These are phyloP conservation scores for Glonium stellatum DNA, from an alignment of 495 filamentous ascomycete genomes.

Conservation along the genomic window DNA sequence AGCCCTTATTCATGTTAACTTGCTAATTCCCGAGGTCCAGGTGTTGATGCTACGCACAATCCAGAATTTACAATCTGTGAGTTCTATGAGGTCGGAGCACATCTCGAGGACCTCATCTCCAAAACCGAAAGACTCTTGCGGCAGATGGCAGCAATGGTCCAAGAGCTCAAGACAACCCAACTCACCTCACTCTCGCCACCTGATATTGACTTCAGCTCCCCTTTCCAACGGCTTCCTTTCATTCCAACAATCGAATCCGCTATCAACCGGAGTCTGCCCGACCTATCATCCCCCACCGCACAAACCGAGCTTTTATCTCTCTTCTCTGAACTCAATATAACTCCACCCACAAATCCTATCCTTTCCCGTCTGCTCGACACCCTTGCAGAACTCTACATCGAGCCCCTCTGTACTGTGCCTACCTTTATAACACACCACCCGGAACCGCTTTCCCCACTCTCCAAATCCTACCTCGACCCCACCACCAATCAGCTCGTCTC, in stretches of 20 bases:
- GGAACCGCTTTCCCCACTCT: conserved; percentile 81
- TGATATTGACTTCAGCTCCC: conserved; percentile 52
- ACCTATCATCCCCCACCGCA: conserved; percentile 53
- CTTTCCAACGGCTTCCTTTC: conserved; percentile 69
- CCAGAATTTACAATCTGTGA: conserved; percentile 97
- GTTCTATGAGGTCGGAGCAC: conserved; percentile 84
- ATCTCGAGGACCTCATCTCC: conserved; percentile 64
- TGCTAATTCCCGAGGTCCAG: conserved; percentile 27
- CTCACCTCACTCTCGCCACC: conserved; percentile 43
- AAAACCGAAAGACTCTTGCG: conserved; percentile 21
- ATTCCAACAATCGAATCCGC: conserved; percentile 65
- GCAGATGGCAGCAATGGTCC: conserved; percentile 42
- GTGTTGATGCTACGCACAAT: conserved; percentile 85
- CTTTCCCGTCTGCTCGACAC: conserved; percentile 80
- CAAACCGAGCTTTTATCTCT: conserved; percentile 48
- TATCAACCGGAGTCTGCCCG: conserved; percentile 59
- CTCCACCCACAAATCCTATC: conserved; percentile 48
- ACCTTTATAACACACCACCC: conserved; percentile 90
- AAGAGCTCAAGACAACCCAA: conserved; percentile 42
- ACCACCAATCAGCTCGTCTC: conserved; percentile 60
- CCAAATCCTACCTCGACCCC: conserved; percentile 70
- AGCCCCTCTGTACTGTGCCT: conserved; percentile 61
- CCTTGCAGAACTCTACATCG: conserved; percentile 69
- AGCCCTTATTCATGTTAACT: neutral
- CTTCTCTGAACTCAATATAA: conserved; percentile 49